These are phyloP conservation scores for Heimioporus sp. DNA, from an alignment of 768 basidiomycete genomes.

Conservation along the genomic window DNA sequence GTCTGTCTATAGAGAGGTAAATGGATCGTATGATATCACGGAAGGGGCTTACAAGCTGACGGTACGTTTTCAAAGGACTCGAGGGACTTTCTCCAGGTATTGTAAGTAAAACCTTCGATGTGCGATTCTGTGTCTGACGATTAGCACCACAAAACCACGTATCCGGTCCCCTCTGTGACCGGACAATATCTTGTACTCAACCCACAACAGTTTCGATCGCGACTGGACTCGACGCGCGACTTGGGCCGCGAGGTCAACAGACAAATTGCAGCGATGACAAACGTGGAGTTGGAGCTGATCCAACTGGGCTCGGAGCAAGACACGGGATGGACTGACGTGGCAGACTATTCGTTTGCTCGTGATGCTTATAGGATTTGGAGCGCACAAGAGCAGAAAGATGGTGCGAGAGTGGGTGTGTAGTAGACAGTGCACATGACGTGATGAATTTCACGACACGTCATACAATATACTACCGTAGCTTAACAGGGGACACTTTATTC, in stretches of 20 bases:
- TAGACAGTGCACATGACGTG: no score
- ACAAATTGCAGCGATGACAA: neutral
- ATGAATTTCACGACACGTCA: no score
- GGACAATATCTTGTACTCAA: conserved; percentile 3
- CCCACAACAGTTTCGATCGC: neutral
- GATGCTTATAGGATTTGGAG: neutral
- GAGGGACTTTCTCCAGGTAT: neutral
- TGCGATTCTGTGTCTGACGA: neutral
- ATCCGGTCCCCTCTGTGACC: neutral
- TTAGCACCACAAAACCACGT: neutral
- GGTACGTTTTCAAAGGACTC: neutral
- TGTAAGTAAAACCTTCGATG: neutral
- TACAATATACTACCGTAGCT: no score
- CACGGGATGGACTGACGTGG: neutral
- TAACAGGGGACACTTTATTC: no score
- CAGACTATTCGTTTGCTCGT: neutral
- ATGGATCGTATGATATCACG: neutral
- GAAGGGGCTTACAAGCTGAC: neutral
- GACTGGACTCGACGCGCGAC: neutral
- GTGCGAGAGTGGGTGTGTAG: no score
- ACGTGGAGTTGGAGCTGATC: neutral
- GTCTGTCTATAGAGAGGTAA: neutral
- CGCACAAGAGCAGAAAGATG: neutral
- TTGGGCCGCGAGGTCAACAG: neutral
- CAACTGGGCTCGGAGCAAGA: neutral